Percentiles rank a stretch among this genome's conserved stretches.
phyloP scores from a whole-genome alignment of 1,284 basidiomycete species.

The Sanghuangporus baumii region DNA sequence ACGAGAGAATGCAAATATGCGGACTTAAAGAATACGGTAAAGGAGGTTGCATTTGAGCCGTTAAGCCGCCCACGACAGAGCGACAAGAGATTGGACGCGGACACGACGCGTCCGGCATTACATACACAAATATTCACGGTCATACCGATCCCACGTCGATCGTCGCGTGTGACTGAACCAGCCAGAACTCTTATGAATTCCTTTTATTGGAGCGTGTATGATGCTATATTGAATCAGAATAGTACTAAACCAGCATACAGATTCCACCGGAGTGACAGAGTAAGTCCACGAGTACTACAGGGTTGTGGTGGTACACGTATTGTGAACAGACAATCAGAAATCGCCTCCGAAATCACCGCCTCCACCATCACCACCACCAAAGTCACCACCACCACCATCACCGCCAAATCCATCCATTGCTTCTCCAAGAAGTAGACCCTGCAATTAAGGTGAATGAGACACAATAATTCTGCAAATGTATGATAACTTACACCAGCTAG shows the following conservation, averaged over 20 bases:
- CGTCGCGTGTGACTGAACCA: background rate
- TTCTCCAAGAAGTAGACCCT: constrained; percentile 51
- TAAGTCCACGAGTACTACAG: background rate
- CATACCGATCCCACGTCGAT: background rate
- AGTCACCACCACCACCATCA: constrained; percentile 24
- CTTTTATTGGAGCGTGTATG: background rate
- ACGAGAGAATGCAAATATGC: constrained; percentile 67
- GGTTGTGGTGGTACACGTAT: background rate
- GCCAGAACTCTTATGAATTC: background rate
- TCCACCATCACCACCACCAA: constrained; percentile 22
- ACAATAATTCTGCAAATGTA: background rate
- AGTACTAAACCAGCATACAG: background rate
- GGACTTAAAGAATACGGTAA: constrained; percentile 72
- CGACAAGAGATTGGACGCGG: background rate
- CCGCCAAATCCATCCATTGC: constrained; percentile 26
- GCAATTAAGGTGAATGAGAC: background rate
- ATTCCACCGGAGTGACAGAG: background rate
- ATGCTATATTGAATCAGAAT: background rate
- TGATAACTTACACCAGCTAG: constrained; percentile 38
- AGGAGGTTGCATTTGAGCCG: constrained; percentile 35
- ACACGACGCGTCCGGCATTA: background rate
- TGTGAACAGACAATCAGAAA: constrained; percentile 18
- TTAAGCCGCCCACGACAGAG: background rate
- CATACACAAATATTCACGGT: background rate
- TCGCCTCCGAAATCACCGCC: constrained; percentile 23